A percentile compares a stretch with the other conserved stretches of the same genome.
These are phyloP conservation scores for Aspergillus spinulosporus DNA, from an alignment of 2,329 filamentous ascomycete genomes.

Conservation along the genomic window DNA sequence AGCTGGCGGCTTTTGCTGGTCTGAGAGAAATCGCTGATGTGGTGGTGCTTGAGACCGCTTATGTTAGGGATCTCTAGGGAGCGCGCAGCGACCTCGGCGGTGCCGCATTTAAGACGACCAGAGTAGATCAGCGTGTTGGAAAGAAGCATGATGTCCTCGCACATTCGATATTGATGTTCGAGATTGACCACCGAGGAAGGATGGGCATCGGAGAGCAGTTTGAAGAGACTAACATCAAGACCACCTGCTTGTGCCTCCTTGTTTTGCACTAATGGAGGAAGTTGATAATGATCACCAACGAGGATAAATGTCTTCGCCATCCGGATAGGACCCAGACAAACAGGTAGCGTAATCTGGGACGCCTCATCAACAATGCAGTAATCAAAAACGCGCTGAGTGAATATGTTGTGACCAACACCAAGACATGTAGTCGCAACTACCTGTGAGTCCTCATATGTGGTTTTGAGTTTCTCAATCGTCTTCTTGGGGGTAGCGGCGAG, in stretches of 20 bases:
- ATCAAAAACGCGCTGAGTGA: conserved; percentile 86
- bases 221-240: conserved; percentile 90
- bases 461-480: conserved; percentile 78
- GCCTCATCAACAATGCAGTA: conserved; percentile 99
- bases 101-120: conserved; percentile 88
- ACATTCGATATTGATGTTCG: conserved; percentile 98
- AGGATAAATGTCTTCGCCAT: conserved; percentile 92
- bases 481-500: conserved; percentile 72
- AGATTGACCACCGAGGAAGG: conserved; percentile 86
- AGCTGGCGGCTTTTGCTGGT: conserved; percentile 41
- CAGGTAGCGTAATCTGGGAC: conserved; percentile 93
- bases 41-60: conserved; percentile 58
- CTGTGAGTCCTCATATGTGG: conserved; percentile 79
- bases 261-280: conserved; percentile 91
- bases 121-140: conserved; percentile 92
- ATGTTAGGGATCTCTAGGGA: conserved; percentile 70
- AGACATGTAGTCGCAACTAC: conserved; percentile 95
- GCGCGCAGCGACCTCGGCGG: conserved; percentile 67
- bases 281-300: conserved; percentile 93
- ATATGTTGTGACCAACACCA: conserved; percentile 84
- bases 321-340: conserved; percentile 89
- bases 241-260: conserved; percentile 82
- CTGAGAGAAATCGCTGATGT: conserved; percentile 42
- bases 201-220: conserved; percentile 84
- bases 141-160: conserved; percentile 90